Percentiles rank a stretch among this genome's conserved stretches.
phyloP scores from a whole-genome alignment of 495 filamentous ascomycete genomes.

The Daldinia decipiens region DNA sequence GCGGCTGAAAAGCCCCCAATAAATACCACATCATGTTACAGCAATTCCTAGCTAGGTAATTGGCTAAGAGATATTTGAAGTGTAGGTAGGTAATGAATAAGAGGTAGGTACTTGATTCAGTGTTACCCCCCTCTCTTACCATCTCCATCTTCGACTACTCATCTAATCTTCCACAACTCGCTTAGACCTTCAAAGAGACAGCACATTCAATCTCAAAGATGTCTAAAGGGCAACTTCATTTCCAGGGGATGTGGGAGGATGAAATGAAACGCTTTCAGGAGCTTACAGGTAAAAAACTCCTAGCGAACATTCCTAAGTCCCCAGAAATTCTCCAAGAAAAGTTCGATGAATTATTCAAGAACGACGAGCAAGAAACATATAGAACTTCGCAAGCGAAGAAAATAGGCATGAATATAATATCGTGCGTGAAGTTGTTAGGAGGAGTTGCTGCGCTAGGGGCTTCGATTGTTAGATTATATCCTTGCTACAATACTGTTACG shows the following conservation, averaged over 20 bases:
- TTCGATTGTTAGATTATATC: conserved; percentile 26
- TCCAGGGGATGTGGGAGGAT: not conserved
- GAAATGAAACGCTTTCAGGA: not conserved
- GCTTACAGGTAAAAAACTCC: not conserved
- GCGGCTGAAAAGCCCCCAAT: too few relatives aligned
- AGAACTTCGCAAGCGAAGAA: not conserved
- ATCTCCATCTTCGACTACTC: not conserved
- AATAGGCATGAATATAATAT: conserved; percentile 32
- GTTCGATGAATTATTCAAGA: not conserved
- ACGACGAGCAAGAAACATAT: not conserved
- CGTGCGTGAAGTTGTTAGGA: conserved; percentile 41
- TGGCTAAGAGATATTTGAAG: not conserved
- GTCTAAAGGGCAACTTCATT: not conserved
- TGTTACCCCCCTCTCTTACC: not conserved
- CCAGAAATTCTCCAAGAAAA: not conserved
- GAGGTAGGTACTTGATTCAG: not conserved
- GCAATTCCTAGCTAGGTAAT: not conserved
- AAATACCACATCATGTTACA: not conserved
- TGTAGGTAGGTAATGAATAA: too few relatives aligned
- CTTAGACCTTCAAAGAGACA: not conserved
- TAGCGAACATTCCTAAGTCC: not conserved
- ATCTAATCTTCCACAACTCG: not conserved
- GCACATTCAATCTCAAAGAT: not conserved
- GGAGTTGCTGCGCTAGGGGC: conserved; percentile 42
- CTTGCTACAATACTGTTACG: not conserved